Evolutionary conservation across 179 eudicot genomes (phyloP), one percentile per base, ranked within the genome.

Genomic region (Beta lomatogona): DNA sequence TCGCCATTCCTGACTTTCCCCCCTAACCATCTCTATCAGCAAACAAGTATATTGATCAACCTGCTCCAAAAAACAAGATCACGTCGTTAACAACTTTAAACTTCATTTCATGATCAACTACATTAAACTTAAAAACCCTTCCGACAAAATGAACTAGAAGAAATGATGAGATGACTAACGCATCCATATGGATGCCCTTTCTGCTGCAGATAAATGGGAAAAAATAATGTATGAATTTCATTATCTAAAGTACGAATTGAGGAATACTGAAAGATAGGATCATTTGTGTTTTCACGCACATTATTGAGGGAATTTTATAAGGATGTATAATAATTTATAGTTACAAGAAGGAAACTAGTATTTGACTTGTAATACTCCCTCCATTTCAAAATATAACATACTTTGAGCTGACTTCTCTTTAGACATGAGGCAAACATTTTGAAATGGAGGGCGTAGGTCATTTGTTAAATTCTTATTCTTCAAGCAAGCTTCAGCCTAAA

Each of bases 91-190:
- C 66, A 61, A 10, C 25, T 61, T n/a, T 61, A 61, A 19, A 19
- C 66, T 61, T 61, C 66, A 19, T 61, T 61, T 61, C 66, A 61
- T 61, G 66, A 61, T 61, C n/a, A 61, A 19, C 66, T 36, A 36
- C 41, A 36, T 36, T 36, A 36, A 36, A 36, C 41, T 36, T 61
- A 61, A 61, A 61, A 61, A 8, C 28, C n/a, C 2, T n/a, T n/a
- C n/a, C 66, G 66, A 25, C 25, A 11, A 61, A 61, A 61, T 61
- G 66, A 61, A 8, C 66, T n/a, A 61, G 66, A 61, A 61, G 66
- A 36, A 36, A 36, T 19, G 66, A 61, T 61, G 66, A 19, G 31
- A 61, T 21, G 66, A 61, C 11, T 61, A 61, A 61, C 41, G 66
- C 66, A 61, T 61, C 66, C n/a, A n/a, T 21, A 61, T 21, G 31